Evolutionary conservation across 257 asterid genomes (phyloP).

Genomic region (Lavandula angustifolia): DNA sequence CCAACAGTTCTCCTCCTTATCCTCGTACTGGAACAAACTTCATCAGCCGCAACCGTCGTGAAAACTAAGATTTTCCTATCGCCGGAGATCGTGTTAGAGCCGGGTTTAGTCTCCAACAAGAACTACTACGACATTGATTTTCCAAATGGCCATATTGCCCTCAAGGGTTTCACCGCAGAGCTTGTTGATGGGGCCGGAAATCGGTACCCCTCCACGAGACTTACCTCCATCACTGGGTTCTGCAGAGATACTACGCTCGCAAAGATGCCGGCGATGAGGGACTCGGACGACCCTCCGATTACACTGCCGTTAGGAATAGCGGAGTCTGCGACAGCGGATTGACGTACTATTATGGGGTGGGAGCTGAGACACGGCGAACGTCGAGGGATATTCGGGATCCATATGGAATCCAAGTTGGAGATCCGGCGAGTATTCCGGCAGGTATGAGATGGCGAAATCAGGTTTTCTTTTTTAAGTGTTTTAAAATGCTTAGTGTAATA

Average conservation of each 20-base stretch:
- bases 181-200: constrained; percentile 57
- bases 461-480: no score
- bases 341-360: constrained; percentile 56
- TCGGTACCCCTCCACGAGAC: constrained; percentile 64
- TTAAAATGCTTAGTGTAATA: no score
- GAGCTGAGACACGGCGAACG: constrained; percentile 73
- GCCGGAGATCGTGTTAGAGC: constrained; percentile 51
- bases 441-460: constrained; percentile 20
- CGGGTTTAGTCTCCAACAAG: constrained; percentile 60
- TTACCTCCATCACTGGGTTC: constrained; percentile 75
- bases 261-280: not conserved
- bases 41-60: constrained; percentile 30
- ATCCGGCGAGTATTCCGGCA: constrained; percentile 44
- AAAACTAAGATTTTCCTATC: constrained; percentile 58
- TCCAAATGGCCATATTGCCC: constrained; percentile 64
- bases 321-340: constrained; percentile 51
- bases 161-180: constrained; percentile 59
- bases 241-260: constrained; percentile 38
- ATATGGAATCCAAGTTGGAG: constrained; percentile 61
- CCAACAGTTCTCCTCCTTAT: not conserved
- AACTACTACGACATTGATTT: constrained; percentile 50
- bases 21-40: constrained; percentile 14
- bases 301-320: constrained; percentile 36
- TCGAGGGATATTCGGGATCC: constrained; percentile 54
- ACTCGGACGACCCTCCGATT: constrained; percentile 20